Evolutionary conservation across 2,329 filamentous ascomycete genomes (phyloP).

Genomic region (Stagonosporopsis vannaccii): DNA sequence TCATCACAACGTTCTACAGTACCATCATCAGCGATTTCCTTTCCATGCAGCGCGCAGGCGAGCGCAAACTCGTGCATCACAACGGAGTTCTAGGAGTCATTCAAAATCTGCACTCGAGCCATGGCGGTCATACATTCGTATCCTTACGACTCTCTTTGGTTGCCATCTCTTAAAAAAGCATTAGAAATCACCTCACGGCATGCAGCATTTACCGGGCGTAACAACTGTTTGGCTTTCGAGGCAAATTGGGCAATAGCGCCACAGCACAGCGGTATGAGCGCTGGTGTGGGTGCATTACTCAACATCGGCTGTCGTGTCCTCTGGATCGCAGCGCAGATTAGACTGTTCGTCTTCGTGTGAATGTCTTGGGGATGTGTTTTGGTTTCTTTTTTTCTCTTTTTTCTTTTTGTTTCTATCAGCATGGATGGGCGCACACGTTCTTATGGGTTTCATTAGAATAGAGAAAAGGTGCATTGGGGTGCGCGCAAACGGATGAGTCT

Average conservation of each 20-base stretch:
- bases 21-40: slow-evolving; percentile 23
- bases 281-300: slow-evolving; percentile 17
- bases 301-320: slow-evolving; percentile 27
- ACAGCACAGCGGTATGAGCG: slow-evolving; percentile 23
- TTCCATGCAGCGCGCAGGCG: slow-evolving; percentile 22
- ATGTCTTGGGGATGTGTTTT: slow-evolving; percentile 17
- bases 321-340: slow-evolving; percentile 33
- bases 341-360: slow-evolving; percentile 25
- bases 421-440: slow-evolving; percentile 16
- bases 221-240: slow-evolving; percentile 23
- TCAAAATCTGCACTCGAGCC: slow-evolving; percentile 18
- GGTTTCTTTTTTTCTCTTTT: neutral
- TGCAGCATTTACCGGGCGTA: slow-evolving; percentile 45
- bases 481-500: slow-evolving; percentile 2
- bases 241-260: slow-evolving; percentile 17
- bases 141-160: slow-evolving; percentile 31
- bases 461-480: slow-evolving; percentile 20
- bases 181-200: slow-evolving; percentile 45
- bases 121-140: slow-evolving; percentile 27
- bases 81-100: slow-evolving; percentile 38
- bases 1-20: slow-evolving; percentile 27
- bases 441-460: slow-evolving; percentile 13
- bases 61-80: slow-evolving; percentile 37
- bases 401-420: slow-evolving; percentile 13
- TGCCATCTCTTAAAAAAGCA: slow-evolving; percentile 38